These are phyloP conservation scores for Penicillium brevicompactum DNA, from an alignment of 2,329 filamentous ascomycete genomes.

Conservation along the genomic window DNA sequence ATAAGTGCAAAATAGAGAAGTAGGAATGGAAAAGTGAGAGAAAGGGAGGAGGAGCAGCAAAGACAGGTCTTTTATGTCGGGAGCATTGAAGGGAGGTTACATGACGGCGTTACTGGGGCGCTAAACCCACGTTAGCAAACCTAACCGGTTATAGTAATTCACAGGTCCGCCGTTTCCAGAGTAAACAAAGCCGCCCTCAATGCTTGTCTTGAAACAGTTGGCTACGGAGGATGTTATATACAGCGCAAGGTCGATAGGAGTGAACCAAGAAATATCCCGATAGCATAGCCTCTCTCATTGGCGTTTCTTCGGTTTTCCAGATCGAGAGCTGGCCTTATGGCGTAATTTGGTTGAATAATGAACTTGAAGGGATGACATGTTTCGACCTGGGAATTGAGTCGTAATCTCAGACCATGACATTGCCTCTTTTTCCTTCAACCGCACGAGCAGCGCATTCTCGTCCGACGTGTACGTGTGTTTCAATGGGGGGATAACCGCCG, in stretches of 20 bases:
- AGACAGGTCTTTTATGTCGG: neutral
- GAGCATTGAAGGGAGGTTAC: neutral
- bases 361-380: conserved; percentile 16
- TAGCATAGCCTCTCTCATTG: conserved; percentile 1
- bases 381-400: conserved; percentile 16
- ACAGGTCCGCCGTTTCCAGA: neutral
- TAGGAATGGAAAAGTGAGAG: neutral
- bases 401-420: conserved; percentile 17
- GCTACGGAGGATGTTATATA: conserved; percentile 7
- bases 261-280: conserved; percentile 6
- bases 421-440: conserved; percentile 19
- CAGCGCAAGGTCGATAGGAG: conserved; percentile 1
- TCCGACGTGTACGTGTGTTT: conserved; percentile 15
- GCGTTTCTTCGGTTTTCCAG: conserved; percentile 7
- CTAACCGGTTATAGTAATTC: neutral
- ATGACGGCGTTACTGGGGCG: neutral
- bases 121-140: neutral
- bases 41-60: neutral
- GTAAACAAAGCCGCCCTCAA: neutral
- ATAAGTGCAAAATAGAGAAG: neutral
- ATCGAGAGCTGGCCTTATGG: conserved; percentile 7
- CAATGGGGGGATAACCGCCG: neutral
- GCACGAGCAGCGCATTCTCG: conserved; percentile 17
- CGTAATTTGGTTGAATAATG: conserved; percentile 21
- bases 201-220: conserved; percentile 8